Conservation (phyloP, 495 filamentous ascomycete genomes). For the Aspergillus homomorphus region DNA sequence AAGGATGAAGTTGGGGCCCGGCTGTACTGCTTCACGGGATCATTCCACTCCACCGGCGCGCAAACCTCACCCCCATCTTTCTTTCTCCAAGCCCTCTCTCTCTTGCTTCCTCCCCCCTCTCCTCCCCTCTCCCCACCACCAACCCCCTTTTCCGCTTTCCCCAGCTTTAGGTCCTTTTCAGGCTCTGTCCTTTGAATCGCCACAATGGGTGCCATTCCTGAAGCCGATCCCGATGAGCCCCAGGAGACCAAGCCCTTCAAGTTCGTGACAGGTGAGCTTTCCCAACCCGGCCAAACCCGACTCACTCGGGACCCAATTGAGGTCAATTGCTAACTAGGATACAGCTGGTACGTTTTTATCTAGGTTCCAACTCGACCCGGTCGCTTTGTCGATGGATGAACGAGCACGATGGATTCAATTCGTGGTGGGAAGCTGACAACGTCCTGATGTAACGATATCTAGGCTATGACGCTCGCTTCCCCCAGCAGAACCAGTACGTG, state of each 20-base stretch:
- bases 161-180: constrained; percentile 18
- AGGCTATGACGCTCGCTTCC: constrained; percentile 99
- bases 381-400: constrained; percentile 10
- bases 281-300: constrained; percentile 25
- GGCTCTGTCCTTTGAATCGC: constrained; percentile 21
- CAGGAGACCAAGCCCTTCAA: constrained; percentile 98
- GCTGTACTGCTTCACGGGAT: constrained; percentile 39
- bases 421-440: constrained; percentile 29
- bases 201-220: constrained; percentile 52
- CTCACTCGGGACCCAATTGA: constrained; percentile 25
- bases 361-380: constrained; percentile 18
- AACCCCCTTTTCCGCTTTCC: constrained; percentile 16
- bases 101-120: constrained; percentile 25
- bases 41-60: constrained; percentile 24
- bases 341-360: constrained; percentile 43
- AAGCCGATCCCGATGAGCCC: constrained; percentile 88
- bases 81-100: constrained; percentile 28
- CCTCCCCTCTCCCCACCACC: constrained; percentile 18
- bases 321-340: constrained; percentile 47
- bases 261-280: constrained; percentile 92
- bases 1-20: constrained; percentile 30
- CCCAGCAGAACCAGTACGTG: constrained; percentile 88
- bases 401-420: constrained; percentile 14
- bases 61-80: constrained; percentile 23
- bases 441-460: constrained; percentile 24